Conservation (phyloP, 164 flowering plant genomes). For the Liquidambar formosana region DNA sequence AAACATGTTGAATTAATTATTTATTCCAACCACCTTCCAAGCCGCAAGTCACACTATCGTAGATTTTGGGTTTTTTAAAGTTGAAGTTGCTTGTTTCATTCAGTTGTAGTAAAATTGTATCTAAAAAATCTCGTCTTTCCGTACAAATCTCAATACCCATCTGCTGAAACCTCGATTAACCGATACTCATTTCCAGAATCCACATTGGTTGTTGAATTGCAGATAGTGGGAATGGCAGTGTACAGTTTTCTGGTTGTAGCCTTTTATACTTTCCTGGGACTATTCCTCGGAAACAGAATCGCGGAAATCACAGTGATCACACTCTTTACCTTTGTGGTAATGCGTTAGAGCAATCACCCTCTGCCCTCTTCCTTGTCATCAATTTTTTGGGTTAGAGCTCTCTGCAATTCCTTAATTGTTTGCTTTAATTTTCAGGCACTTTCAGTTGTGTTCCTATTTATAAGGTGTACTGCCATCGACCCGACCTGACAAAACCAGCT, state of each 20-base stretch:
- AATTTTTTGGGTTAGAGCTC: not conserved
- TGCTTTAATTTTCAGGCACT: constrained; percentile 51
- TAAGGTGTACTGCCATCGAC: constrained; percentile 84
- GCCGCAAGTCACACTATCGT: too few relatives aligned
- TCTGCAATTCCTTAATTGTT: constrained; percentile 5
- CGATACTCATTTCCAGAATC: too few relatives aligned
- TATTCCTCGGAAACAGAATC: constrained; percentile 71
- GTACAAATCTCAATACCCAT: too few relatives aligned
- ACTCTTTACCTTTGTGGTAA: constrained; percentile 71
- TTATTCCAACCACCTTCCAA: too few relatives aligned
- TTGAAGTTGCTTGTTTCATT: too few relatives aligned
- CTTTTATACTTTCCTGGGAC: constrained; percentile 79
- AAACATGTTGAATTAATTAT: too few relatives aligned
- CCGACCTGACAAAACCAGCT: constrained; percentile 79
- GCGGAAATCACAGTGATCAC: constrained; percentile 66
- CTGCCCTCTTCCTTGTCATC: not conserved
- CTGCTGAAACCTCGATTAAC: too few relatives aligned
- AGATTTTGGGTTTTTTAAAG: too few relatives aligned
- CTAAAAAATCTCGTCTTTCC: too few relatives aligned
- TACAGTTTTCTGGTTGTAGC: constrained; percentile 65
- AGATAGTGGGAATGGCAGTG: constrained; percentile 81
- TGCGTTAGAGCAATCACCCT: not conserved
- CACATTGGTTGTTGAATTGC: constrained; percentile 22
- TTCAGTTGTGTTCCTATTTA: constrained; percentile 63
- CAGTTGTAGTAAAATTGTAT: not conserved